Evolutionary conservation across 345 rosid genomes (phyloP), one percentile per base, ranked within the genome.

Genomic region (Populus simonii): DNA sequence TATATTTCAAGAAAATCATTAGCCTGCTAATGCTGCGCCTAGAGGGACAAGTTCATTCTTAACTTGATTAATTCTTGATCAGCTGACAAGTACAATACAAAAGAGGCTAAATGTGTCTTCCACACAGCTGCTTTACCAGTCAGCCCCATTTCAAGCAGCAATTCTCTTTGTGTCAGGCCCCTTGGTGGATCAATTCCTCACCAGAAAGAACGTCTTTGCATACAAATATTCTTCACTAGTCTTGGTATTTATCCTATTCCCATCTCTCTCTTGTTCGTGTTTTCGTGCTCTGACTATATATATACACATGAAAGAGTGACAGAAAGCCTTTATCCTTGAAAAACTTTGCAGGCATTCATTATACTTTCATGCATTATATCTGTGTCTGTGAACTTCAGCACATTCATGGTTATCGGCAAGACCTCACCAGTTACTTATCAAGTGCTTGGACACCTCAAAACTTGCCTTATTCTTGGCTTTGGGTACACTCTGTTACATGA

Each of bases 71-170:
- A n/a, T 38, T 31, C 51, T 36, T 74, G 35, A 78, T 79, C 84
- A 93, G 99, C 94, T 93, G 79, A 96, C 99, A 80, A 96, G 89
- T 81, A 93, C 98, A 71, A 96, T 96, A 73, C 99, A 96, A 61
- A 96, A 96, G 90, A 92, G 86, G 87, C 86, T 91, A 12, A 93
- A 92, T 77, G 99, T 96, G 20, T 90, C 99, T 69, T 93, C 99
- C 57, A 96, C 99, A 25, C 99, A 96, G 88, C 86, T 96, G 76
- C 89, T 93, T 12, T 96, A 96, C 82, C 99, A 96, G 35, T 96
- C 99, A 2, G 99, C 99, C 4, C 99, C 99, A 49, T 96, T 93
- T 81, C 99, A 96, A 85, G 97, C 99, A 8, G 99, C 96, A n/a
- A 80, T 93, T 85, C 94, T 96, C 47, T 96, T 96, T 67, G 94